Evolutionary conservation across 2,329 filamentous ascomycete species (phyloP).

Genomic region (Huntiella moniliformis): DNA sequence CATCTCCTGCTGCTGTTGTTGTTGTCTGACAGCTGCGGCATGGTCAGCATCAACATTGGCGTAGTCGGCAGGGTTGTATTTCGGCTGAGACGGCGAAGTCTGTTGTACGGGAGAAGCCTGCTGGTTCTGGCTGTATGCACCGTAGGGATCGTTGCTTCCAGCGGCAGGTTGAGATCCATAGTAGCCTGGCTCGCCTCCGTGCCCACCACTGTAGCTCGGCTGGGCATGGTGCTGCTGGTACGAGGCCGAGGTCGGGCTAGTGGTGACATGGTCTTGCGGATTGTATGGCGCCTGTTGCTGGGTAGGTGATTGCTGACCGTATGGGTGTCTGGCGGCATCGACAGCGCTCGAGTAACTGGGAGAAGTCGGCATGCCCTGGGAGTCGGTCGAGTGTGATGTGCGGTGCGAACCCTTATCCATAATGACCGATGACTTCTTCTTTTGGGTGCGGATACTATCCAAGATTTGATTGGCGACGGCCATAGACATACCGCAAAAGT

Average conservation of each 20-base stretch:
- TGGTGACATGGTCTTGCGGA: constrained; percentile 34
- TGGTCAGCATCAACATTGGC: constrained; percentile 34
- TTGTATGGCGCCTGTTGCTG: constrained; percentile 14
- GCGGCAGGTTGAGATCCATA: not conserved
- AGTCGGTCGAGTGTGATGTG: constrained; percentile 20
- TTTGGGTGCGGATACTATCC: constrained; percentile 65
- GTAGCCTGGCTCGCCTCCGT: constrained; percentile 5
- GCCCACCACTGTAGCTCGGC: constrained; percentile 17
- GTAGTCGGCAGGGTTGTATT: constrained; percentile 65
- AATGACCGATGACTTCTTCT: constrained; percentile 42
- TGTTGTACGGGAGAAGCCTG: constrained; percentile 19
- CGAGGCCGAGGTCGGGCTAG: constrained; percentile 40
- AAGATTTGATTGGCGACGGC: constrained; percentile 86
- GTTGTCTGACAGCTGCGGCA: constrained; percentile 23
- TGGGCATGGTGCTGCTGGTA: constrained; percentile 21
- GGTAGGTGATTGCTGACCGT: constrained; percentile 15
- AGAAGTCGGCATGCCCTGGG: constrained; percentile 25
- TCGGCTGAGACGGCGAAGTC: constrained; percentile 31
- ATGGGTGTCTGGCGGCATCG: constrained; percentile 13
- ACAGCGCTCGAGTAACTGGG: constrained; percentile 19
- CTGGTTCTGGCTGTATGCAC: constrained; percentile 17
- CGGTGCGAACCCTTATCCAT: constrained; percentile 45
- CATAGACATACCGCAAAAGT: constrained; percentile 99
- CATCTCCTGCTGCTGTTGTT: constrained; percentile 21
- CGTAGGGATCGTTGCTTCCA: constrained; percentile 3